Percentiles rank a stretch among this genome's conserved stretches.
These are phyloP conservation scores for Aspergillus asperescens DNA, from an alignment of 495 filamentous ascomycete genomes.

Conservation along the genomic window DNA sequence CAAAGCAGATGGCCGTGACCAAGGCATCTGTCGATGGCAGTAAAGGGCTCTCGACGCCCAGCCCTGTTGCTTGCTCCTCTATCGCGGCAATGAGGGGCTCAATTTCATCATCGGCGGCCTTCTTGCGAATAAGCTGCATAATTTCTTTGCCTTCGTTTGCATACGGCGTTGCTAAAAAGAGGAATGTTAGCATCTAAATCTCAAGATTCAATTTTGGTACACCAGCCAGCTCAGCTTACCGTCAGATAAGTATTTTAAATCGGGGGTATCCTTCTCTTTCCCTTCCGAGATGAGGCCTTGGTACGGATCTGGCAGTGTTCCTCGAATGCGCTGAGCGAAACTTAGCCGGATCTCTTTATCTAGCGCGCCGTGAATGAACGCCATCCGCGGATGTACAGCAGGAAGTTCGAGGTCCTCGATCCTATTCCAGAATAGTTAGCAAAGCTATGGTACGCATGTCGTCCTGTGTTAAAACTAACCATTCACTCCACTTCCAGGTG, in stretches of 20 bases:
- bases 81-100: conserved; percentile 71
- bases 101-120: conserved; percentile 76
- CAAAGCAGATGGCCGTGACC: conserved; percentile 83
- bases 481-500: conserved; percentile 99
- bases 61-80: conserved; percentile 63
- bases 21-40: conserved; percentile 86
- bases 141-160: conserved; percentile 73
- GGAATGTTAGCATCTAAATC: conserved; percentile 6
- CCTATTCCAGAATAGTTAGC: conserved; percentile 35
- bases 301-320: conserved; percentile 83
- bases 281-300: conserved; percentile 73
- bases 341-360: conserved; percentile 97
- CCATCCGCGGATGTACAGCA: conserved; percentile 76
- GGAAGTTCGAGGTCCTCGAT: conserved; percentile 77
- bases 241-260: conserved; percentile 84
- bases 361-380: conserved; percentile 81
- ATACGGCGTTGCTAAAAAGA: conserved; percentile 67
- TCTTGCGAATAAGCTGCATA: conserved; percentile 70
- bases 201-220: neutral
- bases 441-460: neutral
- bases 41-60: conserved; percentile 63
- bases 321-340: conserved; percentile 93
- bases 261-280: conserved; percentile 88
- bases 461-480: conserved; percentile 44
- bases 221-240: conserved; percentile 48